Percentiles rank a stretch among this genome's conserved stretches.
Evolutionary conservation across 2,329 filamentous ascomycete species (phyloP).

Genomic region (Phaeosphaeriaceae sp.): DNA sequence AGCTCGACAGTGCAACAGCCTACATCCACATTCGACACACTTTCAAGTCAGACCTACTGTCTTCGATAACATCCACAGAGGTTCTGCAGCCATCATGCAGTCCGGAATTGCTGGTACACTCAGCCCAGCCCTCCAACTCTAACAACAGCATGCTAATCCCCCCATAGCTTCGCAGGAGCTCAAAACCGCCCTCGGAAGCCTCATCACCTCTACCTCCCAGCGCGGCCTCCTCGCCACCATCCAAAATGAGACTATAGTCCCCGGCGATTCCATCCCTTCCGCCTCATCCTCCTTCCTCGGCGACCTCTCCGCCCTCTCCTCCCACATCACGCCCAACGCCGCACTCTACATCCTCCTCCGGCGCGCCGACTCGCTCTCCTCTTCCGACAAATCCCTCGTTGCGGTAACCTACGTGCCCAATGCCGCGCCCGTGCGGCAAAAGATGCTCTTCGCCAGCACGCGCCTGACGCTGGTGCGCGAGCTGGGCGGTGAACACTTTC

Average conservation of each 20-base stretch:
- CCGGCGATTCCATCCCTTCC: constrained; percentile 62
- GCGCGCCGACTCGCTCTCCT: constrained; percentile 62
- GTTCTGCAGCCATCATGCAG: constrained; percentile 64
- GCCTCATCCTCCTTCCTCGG: constrained; percentile 63
- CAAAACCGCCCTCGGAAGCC: constrained; percentile 72
- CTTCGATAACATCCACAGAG: not conserved
- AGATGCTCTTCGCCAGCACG: constrained; percentile 85
- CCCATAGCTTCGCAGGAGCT: constrained; percentile 74
- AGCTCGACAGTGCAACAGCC: not conserved
- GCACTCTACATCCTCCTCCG: constrained; percentile 80
- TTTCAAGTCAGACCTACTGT: not conserved
- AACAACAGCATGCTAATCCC: constrained; percentile 18
- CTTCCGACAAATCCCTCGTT: constrained; percentile 55
- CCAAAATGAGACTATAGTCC: constrained; percentile 69
- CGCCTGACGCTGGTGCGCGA: constrained; percentile 77
- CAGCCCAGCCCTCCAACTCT: not conserved
- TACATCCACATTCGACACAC: not conserved
- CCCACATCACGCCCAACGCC: constrained; percentile 69
- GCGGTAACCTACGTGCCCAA: constrained; percentile 83
- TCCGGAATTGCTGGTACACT: constrained; percentile 75
- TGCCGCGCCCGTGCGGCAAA: constrained; percentile 78
- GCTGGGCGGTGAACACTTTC: constrained; percentile 79
- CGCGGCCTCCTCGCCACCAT: constrained; percentile 78
- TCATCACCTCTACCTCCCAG: constrained; percentile 67
- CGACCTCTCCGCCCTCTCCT: constrained; percentile 68